Evolutionary conservation across 2,329 filamentous ascomycete species (phyloP), one percentile per base, ranked within the genome.

Genomic region (Penicillium corylophilum): DNA sequence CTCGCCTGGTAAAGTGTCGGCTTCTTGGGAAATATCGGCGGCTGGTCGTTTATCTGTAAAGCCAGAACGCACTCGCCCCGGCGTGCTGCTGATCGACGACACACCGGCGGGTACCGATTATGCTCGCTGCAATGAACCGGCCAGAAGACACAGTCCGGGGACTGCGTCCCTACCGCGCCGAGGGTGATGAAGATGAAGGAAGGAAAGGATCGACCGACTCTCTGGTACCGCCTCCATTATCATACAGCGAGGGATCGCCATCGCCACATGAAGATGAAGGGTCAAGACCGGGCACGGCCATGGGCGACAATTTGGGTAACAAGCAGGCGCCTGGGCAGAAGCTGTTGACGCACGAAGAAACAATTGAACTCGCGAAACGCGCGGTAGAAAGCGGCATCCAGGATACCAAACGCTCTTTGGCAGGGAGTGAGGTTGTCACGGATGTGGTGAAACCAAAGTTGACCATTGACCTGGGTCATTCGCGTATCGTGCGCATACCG

Each of bases 391-490:
- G 71, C 62, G 75, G 74, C 0, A 71, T 75, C 29, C 73, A 74
- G 54, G 74, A 77, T 49, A 76, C 74, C 4, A 76, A 76, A 58
- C 74, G 77, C 47, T 75, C 74, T 3, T 57, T 78, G 43, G 74
- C 73, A 15, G 74, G 75, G 18, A 76, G 68, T 38, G 75, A 77
- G 53, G 72, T 66, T 42, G 72, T 77, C 33, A 74, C 68, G 16
- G 74, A 76, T 60, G 72, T 74, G 15, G 70, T 78, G 48, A 75
- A 75, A 57, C 75, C 75, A 9, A 78, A 78, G 51, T 62, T 80
- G 54, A 79, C 77, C 1, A 74, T 81, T 51, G 76, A 80, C 55
- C 64, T 81, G 61, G 78, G 77, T 15, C 74, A 79, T 62, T 76
- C 74, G 13, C 74, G 73, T 50, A 77, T 80, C 53, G 70, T 67